Evolutionary conservation across 371 early-diverging fungal species (phyloP).

Genomic region (Entomophthora muscae): DNA sequence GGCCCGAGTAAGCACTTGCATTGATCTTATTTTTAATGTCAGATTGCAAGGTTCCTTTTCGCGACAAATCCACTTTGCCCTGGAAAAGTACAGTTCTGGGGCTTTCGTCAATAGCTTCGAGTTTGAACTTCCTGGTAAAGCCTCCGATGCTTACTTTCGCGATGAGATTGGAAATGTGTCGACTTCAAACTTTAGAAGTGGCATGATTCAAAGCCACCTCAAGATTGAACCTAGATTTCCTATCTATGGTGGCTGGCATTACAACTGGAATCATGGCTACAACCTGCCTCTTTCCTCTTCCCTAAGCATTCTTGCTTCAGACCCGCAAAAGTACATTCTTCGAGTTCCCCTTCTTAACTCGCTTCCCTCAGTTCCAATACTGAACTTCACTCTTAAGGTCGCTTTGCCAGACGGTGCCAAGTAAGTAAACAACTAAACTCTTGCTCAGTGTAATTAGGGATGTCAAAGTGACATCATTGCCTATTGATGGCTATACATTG

Average conservation of each 20-base stretch:
- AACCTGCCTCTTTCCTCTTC: constrained; percentile 40
- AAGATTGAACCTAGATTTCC: constrained; percentile 78
- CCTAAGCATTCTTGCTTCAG: constrained; percentile 21
- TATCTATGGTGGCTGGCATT: constrained; percentile 89
- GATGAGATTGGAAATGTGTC: constrained; percentile 96
- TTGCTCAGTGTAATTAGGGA: constrained; percentile 17
- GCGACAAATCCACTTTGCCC: not conserved
- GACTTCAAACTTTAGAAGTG: constrained; percentile 51
- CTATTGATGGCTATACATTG: constrained; percentile 28
- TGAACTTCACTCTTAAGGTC: constrained; percentile 43
- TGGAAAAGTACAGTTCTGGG: not conserved
- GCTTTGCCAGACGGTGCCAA: constrained; percentile 85
- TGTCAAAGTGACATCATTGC: constrained; percentile 30
- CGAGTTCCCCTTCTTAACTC: constrained; percentile 48
- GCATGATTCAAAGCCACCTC: constrained; percentile 28
- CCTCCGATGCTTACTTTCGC: constrained; percentile 61
- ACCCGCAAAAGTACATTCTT: constrained; percentile 28
- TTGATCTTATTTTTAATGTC: not conserved
- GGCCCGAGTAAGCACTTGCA: constrained; percentile 44
- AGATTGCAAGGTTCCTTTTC: constrained; percentile 3
- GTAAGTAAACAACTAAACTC: too few species aligned
- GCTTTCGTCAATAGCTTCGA: not conserved
- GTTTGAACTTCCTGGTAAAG: constrained; percentile 36
- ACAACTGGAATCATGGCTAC: constrained; percentile 86
- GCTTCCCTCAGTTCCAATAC: constrained; percentile 37